Evolutionary conservation across 495 filamentous ascomycete genomes (phyloP).

Genomic region (Melanomma pulvis-pyrius): DNA sequence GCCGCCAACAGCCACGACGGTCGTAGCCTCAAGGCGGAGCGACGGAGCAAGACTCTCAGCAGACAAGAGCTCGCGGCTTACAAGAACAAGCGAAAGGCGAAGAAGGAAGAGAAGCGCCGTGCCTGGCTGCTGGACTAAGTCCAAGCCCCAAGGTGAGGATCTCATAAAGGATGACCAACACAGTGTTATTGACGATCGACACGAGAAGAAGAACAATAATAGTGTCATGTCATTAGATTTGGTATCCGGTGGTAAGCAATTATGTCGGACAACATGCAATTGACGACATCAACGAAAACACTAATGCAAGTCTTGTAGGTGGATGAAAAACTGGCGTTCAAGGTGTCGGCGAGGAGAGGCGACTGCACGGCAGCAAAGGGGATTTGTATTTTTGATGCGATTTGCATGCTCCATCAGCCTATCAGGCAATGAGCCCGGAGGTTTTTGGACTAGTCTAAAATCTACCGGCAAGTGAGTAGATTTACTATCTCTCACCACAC

Average conservation of each 20-base stretch:
- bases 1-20: slow-evolving; percentile 93
- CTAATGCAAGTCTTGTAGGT: neutral
- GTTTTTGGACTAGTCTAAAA: slow-evolving; percentile 6
- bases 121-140: slow-evolving; percentile 84
- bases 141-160: neutral
- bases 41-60: slow-evolving; percentile 81
- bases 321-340: neutral
- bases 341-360: neutral
- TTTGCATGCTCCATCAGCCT: neutral
- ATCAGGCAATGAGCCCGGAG: slow-evolving; percentile 3
- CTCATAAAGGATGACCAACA: neutral
- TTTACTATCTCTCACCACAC: neutral
- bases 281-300: neutral
- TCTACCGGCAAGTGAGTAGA: slow-evolving; percentile 2
- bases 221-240: slow-evolving; percentile 25
- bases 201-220: neutral
- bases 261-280: neutral
- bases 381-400: neutral
- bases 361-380: neutral
- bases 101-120: slow-evolving; percentile 91
- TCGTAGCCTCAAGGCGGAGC: slow-evolving; percentile 86
- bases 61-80: slow-evolving; percentile 80
- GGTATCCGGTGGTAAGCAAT: slow-evolving; percentile 4
- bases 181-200: neutral
- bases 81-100: slow-evolving; percentile 68